Evolutionary conservation across 179 eudicot genomes (phyloP), one percentile per base, ranked within the genome.

Genomic region (Camellia oleifera): DNA sequence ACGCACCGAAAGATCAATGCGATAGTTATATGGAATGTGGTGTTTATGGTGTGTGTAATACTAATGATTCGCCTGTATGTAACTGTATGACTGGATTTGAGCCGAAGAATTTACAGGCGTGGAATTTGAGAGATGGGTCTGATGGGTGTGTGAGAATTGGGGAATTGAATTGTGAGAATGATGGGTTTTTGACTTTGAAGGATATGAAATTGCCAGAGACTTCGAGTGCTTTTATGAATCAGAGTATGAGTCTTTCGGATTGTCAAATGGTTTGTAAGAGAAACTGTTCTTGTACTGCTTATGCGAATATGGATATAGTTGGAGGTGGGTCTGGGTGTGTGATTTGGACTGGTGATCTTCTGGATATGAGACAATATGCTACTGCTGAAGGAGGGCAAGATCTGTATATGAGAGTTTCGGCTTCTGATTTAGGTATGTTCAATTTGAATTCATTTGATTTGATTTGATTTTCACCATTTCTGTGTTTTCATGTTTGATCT

Each of bases 121-220:
- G 97, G 98, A 56, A 5, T 0, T 78, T 91, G 64, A 76, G 95
- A 71, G 93, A 92, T 32, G 91, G 95, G 69, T 66, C 91, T 0
- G 84, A 76, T 32, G 97, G 98, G 74, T 94, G 98, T 50, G 80
- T 46, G 4, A 72, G 98, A 77, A 66, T 57, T 12, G 77, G 81
- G 3, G 48, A 81, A 12, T 77, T 94, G 71, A 86, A 82, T 14
- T 94, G 98, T 46, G 53, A 6, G n/a, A 75, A 8, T 3, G 98
- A 94, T 69, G 92, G 93, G 57, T 95, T 95, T 71, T 13, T 84
- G 52, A 5, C 52, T 15, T 20, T 94, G 86, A 82, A n/a, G 1
- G 80, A 89, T 4, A 89, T 93, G 90, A 94, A 94, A 76, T 46
- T 94, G 81, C 97, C 99, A 0, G 88, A 91, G 69, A 88, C 85